Conservation (phyloP, 106 monocot species). For the Platanthera guangdongensis region DNA sequence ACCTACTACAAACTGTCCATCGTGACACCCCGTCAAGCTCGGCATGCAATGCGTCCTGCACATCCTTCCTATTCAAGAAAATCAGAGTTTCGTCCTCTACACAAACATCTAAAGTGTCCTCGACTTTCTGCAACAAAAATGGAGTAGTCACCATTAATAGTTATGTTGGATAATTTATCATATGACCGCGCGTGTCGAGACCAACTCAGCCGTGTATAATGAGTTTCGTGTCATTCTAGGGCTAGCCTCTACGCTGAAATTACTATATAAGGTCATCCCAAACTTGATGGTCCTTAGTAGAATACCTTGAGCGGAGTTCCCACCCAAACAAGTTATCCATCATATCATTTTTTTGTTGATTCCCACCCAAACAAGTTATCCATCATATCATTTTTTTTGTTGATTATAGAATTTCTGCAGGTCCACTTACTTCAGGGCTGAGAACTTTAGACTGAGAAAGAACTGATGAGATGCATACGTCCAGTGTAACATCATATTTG, state of each 20-base stretch:
- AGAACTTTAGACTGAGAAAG: slow-evolving; percentile 68
- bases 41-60: slow-evolving; percentile 74
- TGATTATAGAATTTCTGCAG: background rate
- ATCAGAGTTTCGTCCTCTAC: slow-evolving; percentile 90
- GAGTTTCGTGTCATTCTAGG: too few species aligned
- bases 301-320: too few species aligned
- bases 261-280: too few species aligned
- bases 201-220: too few species aligned
- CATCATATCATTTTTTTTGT: background rate
- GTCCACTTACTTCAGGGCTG: slow-evolving; percentile 55
- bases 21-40: slow-evolving; percentile 38
- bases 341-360: too few species aligned
- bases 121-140: slow-evolving; percentile 40
- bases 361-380: too few species aligned
- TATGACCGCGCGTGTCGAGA: too few species aligned
- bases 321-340: too few species aligned
- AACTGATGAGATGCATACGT: slow-evolving; percentile 91
- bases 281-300: too few species aligned
- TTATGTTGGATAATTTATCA: too few species aligned
- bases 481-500: slow-evolving; percentile 97
- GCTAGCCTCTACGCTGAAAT: too few species aligned
- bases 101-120: slow-evolving; percentile 76
- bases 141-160: background rate
- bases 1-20: slow-evolving; percentile 97
- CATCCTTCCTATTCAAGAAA: slow-evolving; percentile 89